Evolutionary conservation across 2,329 filamentous ascomycete species (phyloP), one percentile per base, ranked within the genome.

Genomic region (Pyrenophora tritici-repentis): DNA sequence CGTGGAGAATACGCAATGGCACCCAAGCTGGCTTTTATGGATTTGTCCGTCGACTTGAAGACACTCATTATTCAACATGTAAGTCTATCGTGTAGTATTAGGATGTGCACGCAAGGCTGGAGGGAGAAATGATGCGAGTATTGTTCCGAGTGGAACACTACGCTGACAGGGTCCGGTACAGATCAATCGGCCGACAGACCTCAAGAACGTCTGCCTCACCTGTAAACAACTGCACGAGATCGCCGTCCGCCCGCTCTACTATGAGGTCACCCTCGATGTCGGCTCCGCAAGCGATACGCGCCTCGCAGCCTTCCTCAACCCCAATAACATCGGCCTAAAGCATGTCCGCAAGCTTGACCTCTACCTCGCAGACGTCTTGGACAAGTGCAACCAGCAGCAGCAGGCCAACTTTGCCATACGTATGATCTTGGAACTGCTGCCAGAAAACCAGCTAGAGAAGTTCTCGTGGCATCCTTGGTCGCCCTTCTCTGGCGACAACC

Each of bases 391-490:
- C 14, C 73, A 76, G 60, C 53, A 75, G 44, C 71, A 75, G 47
- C 76, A 78, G 54, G 78, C 77, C 33, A 71, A 78, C 46, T 78
- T 80, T 46, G 75, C 76, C 0, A 75, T 77, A 16, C 75, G 78
- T 37, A 77, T 80, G 74, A 72, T 81, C 14, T 51, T 81, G 14
- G 78, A 80, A 53, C 73, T 79, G 54, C 61, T 81, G 31, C 78
- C 78, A 1, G 75, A 79, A 43, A 73, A 80, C 53, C 76, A 75
- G 31, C 67, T 81, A 18, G 77, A 80, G 53, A 75, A 76, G 53
- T 79, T 80, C 66, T 77, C 74, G 53, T 81, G 78, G 78, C 76
- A 78, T 62, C 77, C 77, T 13, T 80, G 78, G 78, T 71, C 72
- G 39, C 69, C 74, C 1, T 80, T 80, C 54, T 75, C 75, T 4